Percentiles rank a stretch among this genome's conserved stretches.
phyloP scores from a whole-genome alignment of 441 rosid genomes.

The Isatis lusitanica region DNA sequence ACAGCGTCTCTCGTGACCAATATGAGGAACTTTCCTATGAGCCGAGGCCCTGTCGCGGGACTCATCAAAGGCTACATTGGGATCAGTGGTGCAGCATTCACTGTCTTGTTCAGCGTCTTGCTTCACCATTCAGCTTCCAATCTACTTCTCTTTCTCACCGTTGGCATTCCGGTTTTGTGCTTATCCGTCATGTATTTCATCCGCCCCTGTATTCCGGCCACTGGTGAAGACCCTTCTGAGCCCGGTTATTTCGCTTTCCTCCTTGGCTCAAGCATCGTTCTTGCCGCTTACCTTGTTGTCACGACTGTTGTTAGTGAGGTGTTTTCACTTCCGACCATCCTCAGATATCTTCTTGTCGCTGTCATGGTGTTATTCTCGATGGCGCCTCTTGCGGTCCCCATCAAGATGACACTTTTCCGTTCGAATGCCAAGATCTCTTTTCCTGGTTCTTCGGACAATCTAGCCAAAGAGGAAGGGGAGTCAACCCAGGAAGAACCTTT shows the following conservation, averaged over 20 bases:
- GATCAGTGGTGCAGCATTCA: conserved; percentile 78
- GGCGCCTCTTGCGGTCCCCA: conserved; percentile 85
- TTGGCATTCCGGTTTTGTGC: conserved; percentile 77
- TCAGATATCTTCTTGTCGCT: conserved; percentile 56
- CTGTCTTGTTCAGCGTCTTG: conserved; percentile 63
- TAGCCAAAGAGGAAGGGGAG: conserved; percentile 50
- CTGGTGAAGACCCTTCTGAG: conserved; percentile 83
- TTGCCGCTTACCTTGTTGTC: conserved; percentile 67
- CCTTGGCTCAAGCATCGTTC: conserved; percentile 64
- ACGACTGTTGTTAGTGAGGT: conserved; percentile 54
- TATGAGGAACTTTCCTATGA: conserved; percentile 95
- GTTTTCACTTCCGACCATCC: conserved; percentile 39
- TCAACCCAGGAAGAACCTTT: conserved; percentile 52
- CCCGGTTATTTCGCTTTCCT: conserved; percentile 70
- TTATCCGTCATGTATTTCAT: conserved; percentile 69
- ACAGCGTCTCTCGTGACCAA: conserved; percentile 95
- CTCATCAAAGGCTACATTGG: conserved; percentile 94
- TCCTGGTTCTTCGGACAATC: conserved; percentile 57
- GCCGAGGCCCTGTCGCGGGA: conserved; percentile 89
- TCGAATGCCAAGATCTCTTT: conserved; percentile 46
- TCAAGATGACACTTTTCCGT: conserved; percentile 92
- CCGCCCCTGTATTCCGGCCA: conserved; percentile 81
- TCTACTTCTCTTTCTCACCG: conserved; percentile 61
- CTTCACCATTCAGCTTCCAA: conserved; percentile 59
- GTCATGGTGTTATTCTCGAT: conserved; percentile 58